Conservation (phyloP, 1,284 basidiomycete genomes). For the Moesziomyces sp. region DNA sequence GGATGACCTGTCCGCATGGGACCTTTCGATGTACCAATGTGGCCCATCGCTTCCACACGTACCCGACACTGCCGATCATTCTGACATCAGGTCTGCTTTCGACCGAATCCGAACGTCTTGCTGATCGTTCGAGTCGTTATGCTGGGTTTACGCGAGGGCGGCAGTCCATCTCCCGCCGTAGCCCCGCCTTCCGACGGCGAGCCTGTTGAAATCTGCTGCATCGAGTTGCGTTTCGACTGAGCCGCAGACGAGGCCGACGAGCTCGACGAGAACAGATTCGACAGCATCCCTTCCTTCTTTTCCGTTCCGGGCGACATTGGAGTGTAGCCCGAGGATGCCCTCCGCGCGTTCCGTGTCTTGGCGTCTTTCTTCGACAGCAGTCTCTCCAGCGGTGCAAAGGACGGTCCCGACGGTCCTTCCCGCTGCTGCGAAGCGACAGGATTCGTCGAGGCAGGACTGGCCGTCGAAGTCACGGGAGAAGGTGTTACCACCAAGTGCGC, state of each 20-base stretch:
- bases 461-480: constrained; percentile 4
- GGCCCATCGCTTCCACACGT: too few relatives aligned
- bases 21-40: not conserved
- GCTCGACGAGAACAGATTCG: constrained; percentile 33
- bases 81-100: constrained; percentile 16
- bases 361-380: constrained; percentile 50
- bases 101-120: constrained; percentile 49
- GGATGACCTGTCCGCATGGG: not conserved
- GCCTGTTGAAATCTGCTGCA: constrained; percentile 16
- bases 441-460: not conserved
- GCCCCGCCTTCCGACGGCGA: constrained; percentile 3
- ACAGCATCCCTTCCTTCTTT: constrained; percentile 41
- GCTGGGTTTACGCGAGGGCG: constrained; percentile 40
- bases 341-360: constrained; percentile 36
- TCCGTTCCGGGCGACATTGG: constrained; percentile 27
- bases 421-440: constrained; percentile 9
- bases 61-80: too few relatives aligned
- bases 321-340: constrained; percentile 39
- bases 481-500: constrained; percentile 8
- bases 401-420: constrained; percentile 15
- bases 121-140: constrained; percentile 33
- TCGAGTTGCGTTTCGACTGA: constrained; percentile 40
- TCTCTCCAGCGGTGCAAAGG: constrained; percentile 48
- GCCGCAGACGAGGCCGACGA: constrained; percentile 12
- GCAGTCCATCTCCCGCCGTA: constrained; percentile 9